Percentiles rank a stretch among this genome's conserved stretches.
These are phyloP conservation scores for Lasiosphaeriaceae sp. DNA, from an alignment of 495 filamentous ascomycete genomes.

Conservation along the genomic window DNA sequence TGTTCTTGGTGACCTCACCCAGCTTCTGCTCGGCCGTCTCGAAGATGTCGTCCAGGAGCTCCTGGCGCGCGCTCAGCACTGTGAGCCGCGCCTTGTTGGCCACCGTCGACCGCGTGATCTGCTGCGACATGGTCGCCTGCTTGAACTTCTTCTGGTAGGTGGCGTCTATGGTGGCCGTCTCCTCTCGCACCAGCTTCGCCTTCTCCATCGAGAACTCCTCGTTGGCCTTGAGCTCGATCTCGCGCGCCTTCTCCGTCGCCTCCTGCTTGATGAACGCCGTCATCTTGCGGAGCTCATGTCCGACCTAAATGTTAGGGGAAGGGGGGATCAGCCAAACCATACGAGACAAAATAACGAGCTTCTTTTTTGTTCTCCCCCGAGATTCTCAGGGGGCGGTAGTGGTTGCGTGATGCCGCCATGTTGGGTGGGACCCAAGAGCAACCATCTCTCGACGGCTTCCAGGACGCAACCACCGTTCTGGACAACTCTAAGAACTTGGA, in stretches of 20 bases:
- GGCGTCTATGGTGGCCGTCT: slow-evolving; percentile 86
- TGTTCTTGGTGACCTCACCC: slow-evolving; percentile 59
- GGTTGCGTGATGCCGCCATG: too few relatives aligned
- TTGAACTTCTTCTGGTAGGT: slow-evolving; percentile 98
- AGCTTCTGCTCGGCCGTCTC: slow-evolving; percentile 69
- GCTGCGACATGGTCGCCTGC: slow-evolving; percentile 92
- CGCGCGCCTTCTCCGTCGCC: slow-evolving; percentile 90
- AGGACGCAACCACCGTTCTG: too few relatives aligned
- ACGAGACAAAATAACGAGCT: too few relatives aligned
- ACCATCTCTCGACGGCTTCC: too few relatives aligned
- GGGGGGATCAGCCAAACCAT: background rate
- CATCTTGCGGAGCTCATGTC: slow-evolving; percentile 97
- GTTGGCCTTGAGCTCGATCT: slow-evolving; percentile 96
- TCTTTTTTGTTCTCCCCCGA: too few relatives aligned
- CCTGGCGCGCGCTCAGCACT: slow-evolving; percentile 80
- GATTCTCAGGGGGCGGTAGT: too few relatives aligned
- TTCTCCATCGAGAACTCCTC: slow-evolving; percentile 98
- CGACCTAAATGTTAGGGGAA: slow-evolving; percentile 57
- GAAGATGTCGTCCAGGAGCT: slow-evolving; percentile 89
- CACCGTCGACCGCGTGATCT: slow-evolving; percentile 90
- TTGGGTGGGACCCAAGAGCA: too few relatives aligned
- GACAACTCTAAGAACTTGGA: too few relatives aligned
- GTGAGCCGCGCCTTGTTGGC: slow-evolving; percentile 91
- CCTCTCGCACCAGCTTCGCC: slow-evolving; percentile 93
- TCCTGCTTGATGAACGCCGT: slow-evolving; percentile 99